Evolutionary conservation across 2,329 filamentous ascomycete species (phyloP), one percentile per base, ranked within the genome.

Genomic region (Aaosphaeria pasadenensis): DNA sequence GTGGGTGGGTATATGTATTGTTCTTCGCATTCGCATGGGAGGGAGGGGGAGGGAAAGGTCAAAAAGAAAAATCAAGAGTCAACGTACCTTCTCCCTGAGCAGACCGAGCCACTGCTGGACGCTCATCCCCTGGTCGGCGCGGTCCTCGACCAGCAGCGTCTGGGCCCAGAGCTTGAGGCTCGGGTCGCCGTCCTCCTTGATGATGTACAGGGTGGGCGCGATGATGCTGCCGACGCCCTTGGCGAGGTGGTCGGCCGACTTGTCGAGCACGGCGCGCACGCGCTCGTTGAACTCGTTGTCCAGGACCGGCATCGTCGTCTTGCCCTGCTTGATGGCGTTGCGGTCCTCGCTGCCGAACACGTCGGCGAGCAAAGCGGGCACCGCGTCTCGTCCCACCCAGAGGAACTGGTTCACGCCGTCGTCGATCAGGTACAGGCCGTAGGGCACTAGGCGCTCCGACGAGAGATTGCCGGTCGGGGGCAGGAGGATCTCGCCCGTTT

Each of bases 271-370:
- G 5, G 88, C 88, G 44, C 94, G 84, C 33, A 99, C 87, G 29
- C 92, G 84, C 76, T 97, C 92, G 72, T 91, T 97, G 79, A 97
- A 96, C 70, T 99, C 94, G 59, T 90, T 92, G 60, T 97, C 94
- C 36, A 97, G 75, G 58, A 95, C 86, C 0, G 92, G 91, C 54
- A 99, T 72, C 4, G 85, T 83, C 28, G 86, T 86, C 80, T 99
- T 99, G 70, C 94, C 94, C 54, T 96, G 89, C 57, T 90, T 91
- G 52, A 99, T 77, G 65, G 90, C 87, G 36, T 84, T 85, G 65
- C 88, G 85, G 71, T 96, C 91, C 41, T 86, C 79, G 7, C 94
- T 80, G 28, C 91, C 92, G 68, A 99, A 99, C 5, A 97, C 92
- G 62, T 99, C 94, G 45, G 81, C 73, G 38, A 97, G 77, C 31